phyloP scores from a whole-genome alignment of 2,329 filamentous ascomycete species.

The Xylariaceae sp. region DNA sequence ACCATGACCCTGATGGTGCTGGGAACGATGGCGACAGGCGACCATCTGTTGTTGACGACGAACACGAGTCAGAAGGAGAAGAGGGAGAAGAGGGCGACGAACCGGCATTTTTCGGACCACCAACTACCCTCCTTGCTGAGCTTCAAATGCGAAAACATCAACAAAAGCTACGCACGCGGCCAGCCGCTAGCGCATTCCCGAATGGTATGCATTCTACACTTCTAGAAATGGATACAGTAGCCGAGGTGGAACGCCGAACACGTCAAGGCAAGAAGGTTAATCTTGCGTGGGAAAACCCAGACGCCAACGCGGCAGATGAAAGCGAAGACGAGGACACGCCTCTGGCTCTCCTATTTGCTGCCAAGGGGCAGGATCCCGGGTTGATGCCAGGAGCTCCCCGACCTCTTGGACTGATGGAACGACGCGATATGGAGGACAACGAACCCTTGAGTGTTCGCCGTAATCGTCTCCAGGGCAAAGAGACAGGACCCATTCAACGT shows the following conservation, averaged over 20 bases:
- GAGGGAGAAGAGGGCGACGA: slow-evolving; percentile 40
- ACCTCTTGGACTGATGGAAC: slow-evolving; percentile 71
- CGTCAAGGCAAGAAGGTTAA: slow-evolving; percentile 72
- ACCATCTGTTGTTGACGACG: slow-evolving; percentile 28
- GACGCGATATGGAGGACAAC: slow-evolving; percentile 81
- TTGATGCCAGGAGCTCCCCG: slow-evolving; percentile 52
- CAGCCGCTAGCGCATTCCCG: slow-evolving; percentile 55
- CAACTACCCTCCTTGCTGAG: slow-evolving; percentile 88
- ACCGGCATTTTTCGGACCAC: slow-evolving; percentile 60
- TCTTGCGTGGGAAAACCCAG: slow-evolving; percentile 73
- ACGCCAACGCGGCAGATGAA: slow-evolving; percentile 22
- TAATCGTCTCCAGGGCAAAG: slow-evolving; percentile 64
- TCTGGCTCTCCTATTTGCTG: slow-evolving; percentile 71
- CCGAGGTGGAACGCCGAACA: slow-evolving; percentile 72
- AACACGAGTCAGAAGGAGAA: slow-evolving; percentile 35
- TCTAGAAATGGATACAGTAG: slow-evolving; percentile 83
- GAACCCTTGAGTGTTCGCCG: slow-evolving; percentile 78
- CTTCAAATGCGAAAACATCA: slow-evolving; percentile 86
- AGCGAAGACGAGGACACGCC: slow-evolving; percentile 61
- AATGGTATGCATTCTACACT: slow-evolving; percentile 88
- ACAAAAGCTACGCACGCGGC: slow-evolving; percentile 72
- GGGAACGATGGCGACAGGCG: slow-evolving; percentile 27
- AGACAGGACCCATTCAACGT: slow-evolving; percentile 39
- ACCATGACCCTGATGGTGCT: slow-evolving; percentile 18
- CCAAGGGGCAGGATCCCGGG: slow-evolving; percentile 49